These are phyloP conservation scores for Globisporangium solare DNA, from an alignment of 352 stramenopile genomes.

Conservation along the genomic window DNA sequence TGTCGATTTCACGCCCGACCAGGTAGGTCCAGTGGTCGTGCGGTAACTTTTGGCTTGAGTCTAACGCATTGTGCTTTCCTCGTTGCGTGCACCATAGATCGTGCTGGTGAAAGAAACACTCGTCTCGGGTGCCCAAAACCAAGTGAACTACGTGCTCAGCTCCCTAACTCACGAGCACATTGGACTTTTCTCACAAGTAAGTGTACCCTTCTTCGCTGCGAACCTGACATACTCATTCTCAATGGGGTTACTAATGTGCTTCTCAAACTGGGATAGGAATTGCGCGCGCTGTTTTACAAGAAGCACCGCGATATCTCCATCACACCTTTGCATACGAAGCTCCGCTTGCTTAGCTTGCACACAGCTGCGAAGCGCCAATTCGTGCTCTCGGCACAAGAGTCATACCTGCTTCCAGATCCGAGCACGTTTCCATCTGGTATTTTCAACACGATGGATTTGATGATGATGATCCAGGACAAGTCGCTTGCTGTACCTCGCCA, in stretches of 20 bases:
- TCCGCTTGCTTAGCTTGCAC: conserved; percentile 69
- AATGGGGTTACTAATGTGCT: too few relatives aligned
- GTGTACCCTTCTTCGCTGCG: background rate
- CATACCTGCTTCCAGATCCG: conserved; percentile 50
- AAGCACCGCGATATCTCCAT: conserved; percentile 32
- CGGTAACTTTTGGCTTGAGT: too few relatives aligned
- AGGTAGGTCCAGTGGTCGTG: conserved; percentile 30
- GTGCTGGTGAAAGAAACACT: conserved; percentile 77
- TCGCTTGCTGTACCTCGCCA: conserved; percentile 46
- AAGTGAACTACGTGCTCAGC: conserved; percentile 85
- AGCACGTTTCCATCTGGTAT: conserved; percentile 51
- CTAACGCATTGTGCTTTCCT: background rate
- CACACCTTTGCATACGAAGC: conserved; percentile 67
- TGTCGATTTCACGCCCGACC: conserved; percentile 80
- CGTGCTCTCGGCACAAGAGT: conserved; percentile 56
- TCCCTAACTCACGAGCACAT: conserved; percentile 75
- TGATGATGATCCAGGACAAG: conserved; percentile 81
- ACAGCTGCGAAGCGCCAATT: conserved; percentile 66
- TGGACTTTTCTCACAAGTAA: conserved; percentile 61
- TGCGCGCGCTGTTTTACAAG: conserved; percentile 74
- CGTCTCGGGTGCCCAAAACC: conserved; percentile 65
- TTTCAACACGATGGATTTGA: conserved; percentile 80
- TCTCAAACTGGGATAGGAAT: conserved; percentile 31
- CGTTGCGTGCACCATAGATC: conserved; percentile 31
- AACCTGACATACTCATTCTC: too few relatives aligned